Percentiles rank a stretch among this genome's conserved stretches.
These are phyloP conservation scores for Lanzia echinophila DNA, from an alignment of 2,329 filamentous ascomycete genomes.

Conservation along the genomic window DNA sequence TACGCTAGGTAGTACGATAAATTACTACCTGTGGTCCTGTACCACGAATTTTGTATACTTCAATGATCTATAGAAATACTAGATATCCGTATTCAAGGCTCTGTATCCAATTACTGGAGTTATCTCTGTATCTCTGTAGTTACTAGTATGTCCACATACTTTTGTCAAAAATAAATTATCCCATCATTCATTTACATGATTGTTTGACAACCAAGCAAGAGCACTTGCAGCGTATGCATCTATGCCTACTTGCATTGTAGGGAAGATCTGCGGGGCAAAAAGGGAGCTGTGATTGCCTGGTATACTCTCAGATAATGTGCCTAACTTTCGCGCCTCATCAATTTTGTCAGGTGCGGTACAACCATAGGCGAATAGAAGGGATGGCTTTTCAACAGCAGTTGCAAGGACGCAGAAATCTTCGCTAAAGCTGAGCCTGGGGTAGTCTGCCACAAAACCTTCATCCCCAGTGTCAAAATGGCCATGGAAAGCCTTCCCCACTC, in stretches of 20 bases:
- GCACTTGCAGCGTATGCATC: conserved; percentile 44
- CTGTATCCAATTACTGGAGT: too few species aligned
- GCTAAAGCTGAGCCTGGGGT: conserved; percentile 1
- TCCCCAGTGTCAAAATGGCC: background rate
- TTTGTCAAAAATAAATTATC: too few species aligned
- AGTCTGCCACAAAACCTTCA: conserved; percentile 7
- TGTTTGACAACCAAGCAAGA: conserved; percentile 35
- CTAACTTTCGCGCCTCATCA: conserved; percentile 39
- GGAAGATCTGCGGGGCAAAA: conserved; percentile 52
- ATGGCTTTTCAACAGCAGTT: conserved; percentile 31
- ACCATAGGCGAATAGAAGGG: conserved; percentile 46
- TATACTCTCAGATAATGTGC: conserved; percentile 38
- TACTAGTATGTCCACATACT: too few species aligned
- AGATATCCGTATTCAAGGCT: too few species aligned
- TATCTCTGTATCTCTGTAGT: too few species aligned
- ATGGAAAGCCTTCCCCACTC: background rate
- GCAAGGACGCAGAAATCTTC: conserved; percentile 39
- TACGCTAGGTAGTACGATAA: too few species aligned
- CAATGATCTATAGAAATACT: too few species aligned
- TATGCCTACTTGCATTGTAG: conserved; percentile 45
- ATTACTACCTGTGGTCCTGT: too few species aligned
- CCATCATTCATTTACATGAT: background rate
- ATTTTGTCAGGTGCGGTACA: conserved; percentile 43
- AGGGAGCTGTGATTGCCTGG: conserved; percentile 51
- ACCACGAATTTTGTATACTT: too few species aligned